Conservation (phyloP, 768 basidiomycete species). For the Termitomyces titanicus region DNA sequence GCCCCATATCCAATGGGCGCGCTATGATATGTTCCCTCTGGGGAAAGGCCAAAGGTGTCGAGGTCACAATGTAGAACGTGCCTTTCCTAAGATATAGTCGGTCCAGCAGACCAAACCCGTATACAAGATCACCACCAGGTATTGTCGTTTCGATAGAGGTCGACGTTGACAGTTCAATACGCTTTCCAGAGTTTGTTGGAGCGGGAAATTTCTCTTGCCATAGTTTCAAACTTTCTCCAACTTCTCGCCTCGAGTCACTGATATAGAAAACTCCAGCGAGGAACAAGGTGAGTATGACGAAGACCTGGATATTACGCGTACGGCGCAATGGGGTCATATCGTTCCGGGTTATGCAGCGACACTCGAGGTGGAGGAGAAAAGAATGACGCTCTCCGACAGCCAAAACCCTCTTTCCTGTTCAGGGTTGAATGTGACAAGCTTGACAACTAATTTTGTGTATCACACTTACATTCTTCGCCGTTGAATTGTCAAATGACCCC, state of each 20-base stretch:
- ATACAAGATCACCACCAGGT: conserved; percentile 36
- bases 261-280: conserved; percentile 2
- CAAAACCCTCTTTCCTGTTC: background rate
- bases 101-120: conserved; percentile 74
- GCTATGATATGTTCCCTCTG: conserved; percentile 40
- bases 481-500: background rate
- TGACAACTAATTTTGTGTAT: too few relatives aligned
- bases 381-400: background rate
- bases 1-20: conserved; percentile 20
- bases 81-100: conserved; percentile 75
- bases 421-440: background rate
- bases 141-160: conserved; percentile 22
- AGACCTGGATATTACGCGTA: conserved; percentile 1
- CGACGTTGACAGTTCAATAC: background rate
- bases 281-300: conserved; percentile 4
- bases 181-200: background rate
- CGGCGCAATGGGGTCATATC: conserved; percentile 9
- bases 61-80: conserved; percentile 65
- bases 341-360: background rate
- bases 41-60: conserved; percentile 36
- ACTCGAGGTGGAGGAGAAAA: background rate
- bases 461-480: conserved; percentile 4
- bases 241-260: background rate
- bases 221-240: background rate
- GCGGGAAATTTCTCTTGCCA: background rate